These are phyloP conservation scores for Harrya chromipes DNA, from an alignment of 768 basidiomycete genomes.

Conservation along the genomic window DNA sequence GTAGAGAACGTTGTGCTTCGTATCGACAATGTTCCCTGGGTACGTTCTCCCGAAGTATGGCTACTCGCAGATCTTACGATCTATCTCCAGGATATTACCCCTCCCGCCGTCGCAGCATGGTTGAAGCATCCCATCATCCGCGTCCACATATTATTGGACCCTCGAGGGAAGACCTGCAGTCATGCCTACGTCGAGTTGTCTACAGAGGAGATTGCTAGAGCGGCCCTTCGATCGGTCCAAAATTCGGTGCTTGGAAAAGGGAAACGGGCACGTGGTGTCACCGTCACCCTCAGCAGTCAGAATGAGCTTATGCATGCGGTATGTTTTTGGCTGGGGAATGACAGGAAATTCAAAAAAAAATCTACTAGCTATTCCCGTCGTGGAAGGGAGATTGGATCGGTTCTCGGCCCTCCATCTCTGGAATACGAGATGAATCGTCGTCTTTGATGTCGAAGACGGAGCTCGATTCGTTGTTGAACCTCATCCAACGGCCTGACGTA, in stretches of 20 bases:
- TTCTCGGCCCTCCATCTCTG: slow-evolving; percentile 61
- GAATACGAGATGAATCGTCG: slow-evolving; percentile 55
- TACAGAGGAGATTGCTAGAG: slow-evolving; percentile 57
- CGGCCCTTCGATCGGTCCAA: slow-evolving; percentile 56
- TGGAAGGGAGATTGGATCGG: slow-evolving; percentile 79
- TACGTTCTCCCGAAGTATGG: slow-evolving; percentile 33
- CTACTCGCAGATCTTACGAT: slow-evolving; percentile 2
- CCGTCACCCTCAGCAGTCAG: slow-evolving; percentile 75
- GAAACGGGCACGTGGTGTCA: slow-evolving; percentile 77
- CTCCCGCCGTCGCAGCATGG: slow-evolving; percentile 66
- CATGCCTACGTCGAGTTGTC: slow-evolving; percentile 80
- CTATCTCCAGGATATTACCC: slow-evolving; percentile 71
- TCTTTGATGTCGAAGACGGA: slow-evolving; percentile 67
- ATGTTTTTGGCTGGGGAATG: slow-evolving; percentile 3
- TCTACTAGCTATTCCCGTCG: slow-evolving; percentile 73
- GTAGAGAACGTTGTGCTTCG: slow-evolving; percentile 61
- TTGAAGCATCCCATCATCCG: slow-evolving; percentile 59
- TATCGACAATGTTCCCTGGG: slow-evolving; percentile 90
- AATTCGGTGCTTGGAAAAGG: slow-evolving; percentile 69
- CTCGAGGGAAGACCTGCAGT: slow-evolving; percentile 78
- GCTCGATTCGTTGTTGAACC: slow-evolving; percentile 59
- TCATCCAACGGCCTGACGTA: slow-evolving; percentile 78
- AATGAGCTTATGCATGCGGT: slow-evolving; percentile 82
- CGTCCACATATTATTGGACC: slow-evolving; percentile 77
- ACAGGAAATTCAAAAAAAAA: too few species aligned